Percentiles rank a stretch among this genome's conserved stretches.
Evolutionary conservation across 495 filamentous ascomycete genomes (phyloP).

Genomic region (Lasiosphaeris hirsuta): DNA sequence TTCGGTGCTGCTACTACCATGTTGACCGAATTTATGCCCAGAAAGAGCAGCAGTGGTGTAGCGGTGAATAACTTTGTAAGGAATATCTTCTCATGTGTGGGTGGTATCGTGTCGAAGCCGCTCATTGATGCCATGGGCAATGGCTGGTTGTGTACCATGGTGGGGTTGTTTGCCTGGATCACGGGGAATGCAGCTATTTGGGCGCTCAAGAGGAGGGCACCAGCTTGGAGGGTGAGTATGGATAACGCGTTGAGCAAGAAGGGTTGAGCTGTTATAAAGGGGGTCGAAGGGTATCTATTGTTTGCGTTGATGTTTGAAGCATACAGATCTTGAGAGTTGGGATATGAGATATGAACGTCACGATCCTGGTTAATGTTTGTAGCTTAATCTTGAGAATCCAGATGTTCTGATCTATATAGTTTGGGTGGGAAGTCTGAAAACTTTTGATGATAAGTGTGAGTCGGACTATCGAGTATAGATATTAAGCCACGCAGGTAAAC

Average conservation of each 20-base stretch:
- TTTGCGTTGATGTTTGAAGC: too few species aligned
- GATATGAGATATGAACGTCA: too few species aligned
- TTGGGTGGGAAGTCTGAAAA: too few species aligned
- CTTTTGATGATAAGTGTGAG: too few species aligned
- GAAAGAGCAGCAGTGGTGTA: slow-evolving; percentile 67
- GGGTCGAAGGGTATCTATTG: not conserved
- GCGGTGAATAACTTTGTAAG: slow-evolving; percentile 84
- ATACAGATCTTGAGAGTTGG: too few species aligned
- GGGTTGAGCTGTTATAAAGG: not conserved
- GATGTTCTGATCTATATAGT: too few species aligned
- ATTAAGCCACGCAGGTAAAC: too few species aligned
- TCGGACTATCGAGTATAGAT: too few species aligned
- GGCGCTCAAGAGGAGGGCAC: slow-evolving; percentile 62
- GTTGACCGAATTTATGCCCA: slow-evolving; percentile 88
- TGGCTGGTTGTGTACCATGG: slow-evolving; percentile 83
- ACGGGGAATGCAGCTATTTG: slow-evolving; percentile 55
- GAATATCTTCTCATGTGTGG: slow-evolving; percentile 82
- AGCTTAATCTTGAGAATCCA: too few species aligned
- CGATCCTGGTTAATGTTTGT: too few species aligned
- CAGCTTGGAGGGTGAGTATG: slow-evolving; percentile 68
- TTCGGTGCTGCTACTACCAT: slow-evolving; percentile 76
- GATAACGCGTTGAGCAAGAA: slow-evolving; percentile 37
- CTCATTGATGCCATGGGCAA: slow-evolving; percentile 79
- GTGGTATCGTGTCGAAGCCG: slow-evolving; percentile 68
- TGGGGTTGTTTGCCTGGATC: slow-evolving; percentile 62